Conservation (phyloP, 2,329 filamentous ascomycete species). For the Keithomyces neogunnii region DNA sequence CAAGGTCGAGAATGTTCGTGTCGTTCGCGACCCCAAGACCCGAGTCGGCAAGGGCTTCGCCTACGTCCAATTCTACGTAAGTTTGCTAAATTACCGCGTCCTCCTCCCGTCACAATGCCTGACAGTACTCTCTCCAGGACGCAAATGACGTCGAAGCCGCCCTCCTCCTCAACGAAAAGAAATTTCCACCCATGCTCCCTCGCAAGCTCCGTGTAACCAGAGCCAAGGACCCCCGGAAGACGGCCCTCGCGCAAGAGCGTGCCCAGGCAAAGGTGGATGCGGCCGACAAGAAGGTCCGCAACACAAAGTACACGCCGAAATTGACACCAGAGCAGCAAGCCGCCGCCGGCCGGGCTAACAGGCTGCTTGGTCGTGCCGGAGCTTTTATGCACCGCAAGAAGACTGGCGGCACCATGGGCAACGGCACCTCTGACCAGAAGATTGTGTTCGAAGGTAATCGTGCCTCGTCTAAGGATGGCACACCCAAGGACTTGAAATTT, state of each 20-base stretch:
- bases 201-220: slow-evolving; percentile 77
- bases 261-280: slow-evolving; percentile 22
- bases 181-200: slow-evolving; percentile 89
- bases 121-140: slow-evolving; percentile 39
- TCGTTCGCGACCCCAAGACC: slow-evolving; percentile 81
- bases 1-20: slow-evolving; percentile 85
- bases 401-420: slow-evolving; percentile 12
- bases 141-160: slow-evolving; percentile 86
- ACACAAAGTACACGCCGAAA: slow-evolving; percentile 59
- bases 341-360: slow-evolving; percentile 62
- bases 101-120: not conserved
- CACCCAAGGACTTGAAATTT: slow-evolving; percentile 43
- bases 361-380: slow-evolving; percentile 63
- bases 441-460: slow-evolving; percentile 78
- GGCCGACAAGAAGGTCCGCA: slow-evolving; percentile 29
- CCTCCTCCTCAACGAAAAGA: slow-evolving; percentile 79
- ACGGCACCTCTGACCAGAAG: slow-evolving; percentile 46
- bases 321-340: slow-evolving; percentile 61
- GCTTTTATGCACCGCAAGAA: slow-evolving; percentile 39
- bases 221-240: slow-evolving; percentile 66
- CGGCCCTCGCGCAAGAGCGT: slow-evolving; percentile 35
- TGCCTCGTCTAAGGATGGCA: slow-evolving; percentile 58
- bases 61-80: slow-evolving; percentile 86
- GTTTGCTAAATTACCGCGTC: slow-evolving; percentile 12
- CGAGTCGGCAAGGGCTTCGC: slow-evolving; percentile 95